Evolutionary conservation across 2,329 filamentous ascomycete species (phyloP), one percentile per base, ranked within the genome.

Genomic region (Hypoxylon sp.): DNA sequence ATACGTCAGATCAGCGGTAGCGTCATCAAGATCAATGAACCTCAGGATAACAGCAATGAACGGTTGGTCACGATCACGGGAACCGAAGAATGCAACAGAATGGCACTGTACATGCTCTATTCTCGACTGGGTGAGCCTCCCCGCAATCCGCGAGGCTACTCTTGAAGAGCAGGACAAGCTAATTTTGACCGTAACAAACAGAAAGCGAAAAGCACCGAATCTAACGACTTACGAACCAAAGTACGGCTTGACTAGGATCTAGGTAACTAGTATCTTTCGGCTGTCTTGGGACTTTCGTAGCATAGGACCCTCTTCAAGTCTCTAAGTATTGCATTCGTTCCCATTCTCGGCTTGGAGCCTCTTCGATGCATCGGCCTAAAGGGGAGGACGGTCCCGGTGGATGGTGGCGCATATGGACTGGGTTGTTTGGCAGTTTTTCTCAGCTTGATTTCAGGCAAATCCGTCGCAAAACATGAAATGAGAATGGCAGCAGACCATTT

Each of bases 101-200:
- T 99, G 94, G 96, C 96, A n/a, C 82, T 99, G 59, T 99, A 98
- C 82, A 97, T 99, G 94, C 88, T 99, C 58, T 99, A 99, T 81
- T 96, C 93, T 64, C 89, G 96, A 85, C 91, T 99, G 78, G 96
- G 96, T 97, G 79, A 83, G 84, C 72, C 78, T 48, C 33, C 55
- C 49, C 57, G 61, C 32, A 33, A 53, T 18, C 16, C 26, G 49
- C 36, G 38, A 24, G 32, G 61, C 52, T 30, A 45, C 30, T 1
- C 16, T 7, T 20, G 20, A 32, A 18, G 30, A n/a, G 48, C 53
- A 54, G 65, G 38, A 63, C 51, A 66, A 55, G 69, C 73, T 74
- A 75, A 75, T 69, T 48, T 68, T 67, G 49, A 66, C 58, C 51
- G 60, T 68, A 55, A 66, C 49, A 44, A 68, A 64, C 67, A 75